Evolutionary conservation across 2,329 filamentous ascomycete species (phyloP).

Genomic region (Penicillium vulpinum): DNA sequence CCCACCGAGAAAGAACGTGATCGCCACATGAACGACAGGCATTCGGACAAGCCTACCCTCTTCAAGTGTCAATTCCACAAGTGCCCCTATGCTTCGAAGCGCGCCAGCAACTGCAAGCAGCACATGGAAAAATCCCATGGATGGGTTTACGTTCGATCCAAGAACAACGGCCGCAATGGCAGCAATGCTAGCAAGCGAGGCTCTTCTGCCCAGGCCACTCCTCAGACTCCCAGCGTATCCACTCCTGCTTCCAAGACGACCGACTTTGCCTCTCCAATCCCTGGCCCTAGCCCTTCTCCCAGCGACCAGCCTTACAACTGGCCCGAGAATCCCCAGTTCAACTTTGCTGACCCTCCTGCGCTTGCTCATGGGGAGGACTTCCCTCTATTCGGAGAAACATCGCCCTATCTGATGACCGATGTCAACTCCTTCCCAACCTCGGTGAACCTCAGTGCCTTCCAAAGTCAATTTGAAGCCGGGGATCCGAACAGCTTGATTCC

Average conservation of each 20-base stretch:
- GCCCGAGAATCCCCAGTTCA: slow-evolving; percentile 23
- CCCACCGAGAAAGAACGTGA: slow-evolving; percentile 98
- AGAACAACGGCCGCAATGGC: slow-evolving; percentile 76
- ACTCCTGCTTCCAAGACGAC: slow-evolving; percentile 61
- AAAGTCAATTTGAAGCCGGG: slow-evolving; percentile 29
- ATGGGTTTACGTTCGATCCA: slow-evolving; percentile 87
- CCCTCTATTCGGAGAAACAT: slow-evolving; percentile 25
- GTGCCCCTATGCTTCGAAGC: slow-evolving; percentile 92
- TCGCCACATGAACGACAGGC: slow-evolving; percentile 94
- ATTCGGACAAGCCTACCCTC: slow-evolving; percentile 75
- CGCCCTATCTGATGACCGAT: slow-evolving; percentile 24
- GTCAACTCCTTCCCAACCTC: slow-evolving; percentile 20
- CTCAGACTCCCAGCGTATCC: slow-evolving; percentile 62
- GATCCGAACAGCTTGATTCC: slow-evolving; percentile 32
- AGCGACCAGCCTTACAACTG: slow-evolving; percentile 15
- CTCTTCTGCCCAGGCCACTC: slow-evolving; percentile 53
- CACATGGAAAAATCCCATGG: slow-evolving; percentile 97
- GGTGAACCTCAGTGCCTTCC: slow-evolving; percentile 31
- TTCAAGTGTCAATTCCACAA: slow-evolving; percentile 80
- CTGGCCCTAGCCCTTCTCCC: slow-evolving; percentile 32
- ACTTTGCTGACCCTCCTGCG: slow-evolving; percentile 30
- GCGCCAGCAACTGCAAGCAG: slow-evolving; percentile 95
- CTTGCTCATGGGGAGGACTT: slow-evolving; percentile 26
- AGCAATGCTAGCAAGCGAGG: slow-evolving; percentile 45
- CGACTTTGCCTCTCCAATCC: slow-evolving; percentile 53